Conservation (phyloP, 2,329 filamentous ascomycete species). For the Podosphaera aphanis region DNA sequence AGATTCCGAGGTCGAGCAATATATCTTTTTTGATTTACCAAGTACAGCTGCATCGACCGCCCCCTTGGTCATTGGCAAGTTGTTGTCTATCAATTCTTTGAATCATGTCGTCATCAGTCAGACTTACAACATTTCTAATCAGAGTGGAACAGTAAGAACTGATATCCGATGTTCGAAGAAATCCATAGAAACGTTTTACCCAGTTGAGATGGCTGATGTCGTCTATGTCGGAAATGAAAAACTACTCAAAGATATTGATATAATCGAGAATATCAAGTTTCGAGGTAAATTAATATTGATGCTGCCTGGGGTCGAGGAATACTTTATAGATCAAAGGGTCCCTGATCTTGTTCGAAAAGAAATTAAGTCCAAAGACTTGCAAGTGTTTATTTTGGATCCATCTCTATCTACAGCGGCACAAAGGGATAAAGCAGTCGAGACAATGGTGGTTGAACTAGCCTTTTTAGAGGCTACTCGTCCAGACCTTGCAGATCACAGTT, state of each 20-base stretch:
- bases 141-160: slow-evolving; percentile 59
- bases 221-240: slow-evolving; percentile 58
- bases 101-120: slow-evolving; percentile 37
- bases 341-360: slow-evolving; percentile 45
- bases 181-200: slow-evolving; percentile 64
- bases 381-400: slow-evolving; percentile 56
- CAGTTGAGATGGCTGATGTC: slow-evolving; percentile 56
- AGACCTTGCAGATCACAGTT: slow-evolving; percentile 33
- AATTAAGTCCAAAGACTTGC: slow-evolving; percentile 43
- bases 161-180: slow-evolving; percentile 69
- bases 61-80: slow-evolving; percentile 32
- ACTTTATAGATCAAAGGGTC: slow-evolving; percentile 74
- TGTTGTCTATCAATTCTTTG: slow-evolving; percentile 50
- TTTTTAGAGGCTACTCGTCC: slow-evolving; percentile 61
- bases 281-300: slow-evolving; percentile 54
- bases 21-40: slow-evolving; percentile 83
- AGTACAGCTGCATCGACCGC: slow-evolving; percentile 42
- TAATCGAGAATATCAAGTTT: slow-evolving; percentile 44
- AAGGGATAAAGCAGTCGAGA: slow-evolving; percentile 34
- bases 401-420: slow-evolving; percentile 43
- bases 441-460: slow-evolving; percentile 51
- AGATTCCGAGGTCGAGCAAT: slow-evolving; percentile 48
- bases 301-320: slow-evolving; percentile 59
- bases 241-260: slow-evolving; percentile 54
- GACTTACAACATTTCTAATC: slow-evolving; percentile 39